A percentile compares a stretch with the other conserved stretches of the same genome.
Evolutionary conservation across 345 rosid genomes (phyloP).

Genomic region (Citrus sinensis): DNA sequence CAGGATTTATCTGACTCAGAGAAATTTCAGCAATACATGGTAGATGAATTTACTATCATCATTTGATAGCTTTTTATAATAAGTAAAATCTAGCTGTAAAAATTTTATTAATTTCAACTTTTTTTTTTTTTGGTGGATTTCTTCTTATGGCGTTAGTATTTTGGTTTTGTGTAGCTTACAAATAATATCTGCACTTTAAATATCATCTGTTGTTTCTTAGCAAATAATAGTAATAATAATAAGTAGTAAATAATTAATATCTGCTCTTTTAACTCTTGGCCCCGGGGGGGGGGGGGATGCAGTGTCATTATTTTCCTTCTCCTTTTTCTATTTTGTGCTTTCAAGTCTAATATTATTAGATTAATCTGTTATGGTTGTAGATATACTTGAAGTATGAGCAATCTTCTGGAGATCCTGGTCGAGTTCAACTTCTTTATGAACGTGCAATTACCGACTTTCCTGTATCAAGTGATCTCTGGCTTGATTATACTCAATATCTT

Average conservation of each 20-base stretch:
- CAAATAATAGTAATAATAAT: too few species aligned
- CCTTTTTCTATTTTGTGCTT: background rate
- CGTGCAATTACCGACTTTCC: slow-evolving; percentile 85
- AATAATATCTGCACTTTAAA: background rate
- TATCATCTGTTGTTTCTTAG: too few species aligned
- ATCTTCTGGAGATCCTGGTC: slow-evolving; percentile 74
- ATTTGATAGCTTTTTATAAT: background rate
- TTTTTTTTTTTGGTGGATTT: slow-evolving; percentile 10
- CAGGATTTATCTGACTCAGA: slow-evolving; percentile 57
- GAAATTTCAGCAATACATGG: slow-evolving; percentile 74
- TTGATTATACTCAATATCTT: slow-evolving; percentile 68
- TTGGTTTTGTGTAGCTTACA: background rate
- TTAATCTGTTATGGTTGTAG: slow-evolving; percentile 39
- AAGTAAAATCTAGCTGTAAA: background rate
- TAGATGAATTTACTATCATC: slow-evolving; percentile 14
- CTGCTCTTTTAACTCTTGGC: background rate
- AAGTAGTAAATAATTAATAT: background rate
- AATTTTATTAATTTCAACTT: background rate
- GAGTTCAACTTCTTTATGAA: slow-evolving; percentile 82
- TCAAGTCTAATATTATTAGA: background rate
- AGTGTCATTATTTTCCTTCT: too few species aligned
- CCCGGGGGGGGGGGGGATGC: too few species aligned
- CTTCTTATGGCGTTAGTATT: slow-evolving; percentile 1
- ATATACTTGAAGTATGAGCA: slow-evolving; percentile 80
- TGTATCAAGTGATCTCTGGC: slow-evolving; percentile 83